Base-by-base conservation (phyloP, 2,329 filamentous ascomycete species). In the Ophiocordyceps sinensis region DNA sequence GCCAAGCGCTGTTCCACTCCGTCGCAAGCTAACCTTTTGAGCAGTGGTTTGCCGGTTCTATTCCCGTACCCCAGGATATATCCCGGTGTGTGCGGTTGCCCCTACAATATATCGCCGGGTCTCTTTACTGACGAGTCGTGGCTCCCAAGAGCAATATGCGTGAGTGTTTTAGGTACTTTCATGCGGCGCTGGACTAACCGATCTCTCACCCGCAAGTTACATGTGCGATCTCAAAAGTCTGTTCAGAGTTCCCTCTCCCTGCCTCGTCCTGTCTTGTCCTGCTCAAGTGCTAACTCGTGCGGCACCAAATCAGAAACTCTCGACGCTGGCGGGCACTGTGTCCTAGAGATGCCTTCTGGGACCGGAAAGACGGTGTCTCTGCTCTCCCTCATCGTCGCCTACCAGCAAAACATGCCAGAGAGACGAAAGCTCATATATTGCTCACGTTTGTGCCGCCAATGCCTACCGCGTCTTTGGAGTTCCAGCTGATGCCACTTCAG, bases 361-460 rank as follows among this genome's bases (percentile, higher is more conserved):
- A 98, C 91, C 21, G 91, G 91, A 46, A 98, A 98, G 69, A 98
- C 91, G 0, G 85, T 98, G 23, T 95, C 91, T 10, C 71, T 98
- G 5, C 70, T 98, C 36, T 95, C 91, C 0, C 75, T 98, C 51
- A 98, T 98, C 54, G 79, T 98, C 43, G 89, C 91, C 35, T 98
- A 98, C 55, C 93, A 98, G 62, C 85, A 91, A 58, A 81, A 88
- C 58, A 88, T 89, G 54, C 86, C 88, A 3, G 86, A 94, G 57
- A 85, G 91, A 53, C 75, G 93, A 42, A 98, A 98, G 63, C 77
- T 98, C 40, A 95, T 98, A 42, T 98, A 98, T 64, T 98, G 91
- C 68, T 98, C 91, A 47, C 87, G 91, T 79, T 42, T 28, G 48
- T 9, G 23, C 23, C 23, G 5, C 23, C 5, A 7, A 26, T 26